Conservation (phyloP, 192 early-diverging fungal species). For the Chytriomyces hyalinus region DNA sequence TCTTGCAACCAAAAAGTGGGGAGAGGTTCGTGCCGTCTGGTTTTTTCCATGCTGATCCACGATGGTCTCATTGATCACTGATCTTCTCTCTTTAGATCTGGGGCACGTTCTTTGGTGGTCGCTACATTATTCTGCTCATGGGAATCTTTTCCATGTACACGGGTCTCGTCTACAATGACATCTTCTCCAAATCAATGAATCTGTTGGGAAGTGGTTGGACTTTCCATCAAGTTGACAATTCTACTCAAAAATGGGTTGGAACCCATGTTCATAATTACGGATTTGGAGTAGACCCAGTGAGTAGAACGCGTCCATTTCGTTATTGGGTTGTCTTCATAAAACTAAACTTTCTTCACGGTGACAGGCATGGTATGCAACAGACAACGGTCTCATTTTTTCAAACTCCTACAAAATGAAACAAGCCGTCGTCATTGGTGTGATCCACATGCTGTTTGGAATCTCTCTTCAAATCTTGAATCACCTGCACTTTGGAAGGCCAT, state of each 20-base stretch:
- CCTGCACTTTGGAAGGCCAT: slow-evolving; percentile 81
- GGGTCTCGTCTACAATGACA: slow-evolving; percentile 97
- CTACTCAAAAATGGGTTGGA: slow-evolving; percentile 63
- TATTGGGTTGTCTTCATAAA: slow-evolving; percentile 19
- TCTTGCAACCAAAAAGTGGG: slow-evolving; percentile 73
- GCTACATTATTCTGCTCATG: slow-evolving; percentile 98
- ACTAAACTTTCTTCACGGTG: background rate
- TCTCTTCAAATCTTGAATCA: slow-evolving; percentile 89
- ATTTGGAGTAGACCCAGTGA: slow-evolving; percentile 87
- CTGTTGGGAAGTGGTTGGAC: slow-evolving; percentile 78
- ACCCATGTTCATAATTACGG: slow-evolving; percentile 72
- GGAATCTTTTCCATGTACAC: slow-evolving; percentile 97
- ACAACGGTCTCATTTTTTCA: slow-evolving; percentile 92
- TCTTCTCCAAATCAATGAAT: slow-evolving; percentile 84
- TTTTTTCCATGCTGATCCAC: background rate
- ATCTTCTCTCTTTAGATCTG: slow-evolving; percentile 65
- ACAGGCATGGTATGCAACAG: slow-evolving; percentile 87
- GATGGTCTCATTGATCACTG: slow-evolving; percentile 1
- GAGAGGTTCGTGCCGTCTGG: slow-evolving; percentile 68
- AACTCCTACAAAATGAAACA: slow-evolving; percentile 99
- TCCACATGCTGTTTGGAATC: slow-evolving; percentile 97
- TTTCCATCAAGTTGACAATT: slow-evolving; percentile 70
- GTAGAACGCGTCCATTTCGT: slow-evolving; percentile 5
- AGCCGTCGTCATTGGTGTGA: slow-evolving; percentile 93
- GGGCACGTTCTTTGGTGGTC: slow-evolving; percentile 89